phyloP scores from a whole-genome alignment of 371 early-diverging fungal species.

The Mucor velutinosus region DNA sequence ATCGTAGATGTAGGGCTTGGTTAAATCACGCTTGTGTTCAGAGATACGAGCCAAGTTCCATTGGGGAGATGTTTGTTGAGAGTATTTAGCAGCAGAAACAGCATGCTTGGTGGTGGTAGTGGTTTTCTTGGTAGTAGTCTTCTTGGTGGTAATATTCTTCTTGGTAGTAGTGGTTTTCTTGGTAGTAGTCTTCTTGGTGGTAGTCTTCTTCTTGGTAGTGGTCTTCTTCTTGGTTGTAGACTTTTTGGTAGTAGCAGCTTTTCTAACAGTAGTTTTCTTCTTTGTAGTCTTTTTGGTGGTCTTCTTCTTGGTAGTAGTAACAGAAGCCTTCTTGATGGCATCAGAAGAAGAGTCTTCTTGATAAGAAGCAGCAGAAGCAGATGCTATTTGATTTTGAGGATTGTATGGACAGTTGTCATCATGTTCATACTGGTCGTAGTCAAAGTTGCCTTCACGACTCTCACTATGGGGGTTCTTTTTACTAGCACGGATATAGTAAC shows the following conservation, averaged over 20 bases:
- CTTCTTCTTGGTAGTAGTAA: constrained; percentile 9
- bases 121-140: constrained; percentile 16
- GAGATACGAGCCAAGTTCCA: constrained; percentile 52
- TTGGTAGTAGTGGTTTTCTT: neutral
- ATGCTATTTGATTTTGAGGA: neutral
- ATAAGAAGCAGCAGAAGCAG: constrained; percentile 5
- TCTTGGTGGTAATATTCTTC: neutral
- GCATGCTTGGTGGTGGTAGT: neutral
- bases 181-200: constrained; percentile 9
- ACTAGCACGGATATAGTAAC: constrained; percentile 24
- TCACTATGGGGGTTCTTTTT: neutral
- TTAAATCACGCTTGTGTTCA: constrained; percentile 17
- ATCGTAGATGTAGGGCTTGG: constrained; percentile 37
- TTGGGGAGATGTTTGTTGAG: constrained; percentile 28
- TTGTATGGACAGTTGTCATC: constrained; percentile 21
- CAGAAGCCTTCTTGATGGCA: neutral
- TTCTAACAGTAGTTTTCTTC: neutral
- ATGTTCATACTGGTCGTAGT: constrained; percentile 16
- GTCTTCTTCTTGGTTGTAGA: neutral
- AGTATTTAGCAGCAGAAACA: constrained; percentile 5
- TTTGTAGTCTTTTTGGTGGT: constrained; percentile 5
- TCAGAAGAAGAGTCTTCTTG: neutral
- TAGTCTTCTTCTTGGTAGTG: constrained; percentile 3
- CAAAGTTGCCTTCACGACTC: constrained; percentile 14
- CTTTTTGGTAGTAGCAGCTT: neutral